Percentiles rank a stretch among this genome's conserved stretches.
phyloP scores from a whole-genome alignment of 1,284 basidiomycete species.

The Fomitopsis pinicola region DNA sequence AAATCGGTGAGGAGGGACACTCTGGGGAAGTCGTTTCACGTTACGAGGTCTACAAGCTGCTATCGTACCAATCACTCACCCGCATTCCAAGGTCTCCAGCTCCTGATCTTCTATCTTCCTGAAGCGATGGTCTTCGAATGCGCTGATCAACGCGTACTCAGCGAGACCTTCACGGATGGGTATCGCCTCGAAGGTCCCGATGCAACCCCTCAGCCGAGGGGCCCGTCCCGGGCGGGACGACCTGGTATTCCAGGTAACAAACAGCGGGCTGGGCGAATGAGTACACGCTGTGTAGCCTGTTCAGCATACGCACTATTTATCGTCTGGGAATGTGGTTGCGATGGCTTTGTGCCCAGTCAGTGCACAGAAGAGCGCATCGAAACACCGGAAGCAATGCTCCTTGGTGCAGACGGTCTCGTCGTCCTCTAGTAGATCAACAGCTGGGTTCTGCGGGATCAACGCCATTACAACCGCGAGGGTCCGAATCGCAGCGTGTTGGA shows the following conservation, averaged over 20 bases:
- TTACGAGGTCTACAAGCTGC: background rate
- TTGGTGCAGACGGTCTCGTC: constrained; percentile 49
- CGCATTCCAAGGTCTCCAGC: constrained; percentile 79
- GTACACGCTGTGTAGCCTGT: background rate
- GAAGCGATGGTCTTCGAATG: constrained; percentile 70
- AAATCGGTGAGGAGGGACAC: constrained; percentile 93
- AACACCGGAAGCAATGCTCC: constrained; percentile 77
- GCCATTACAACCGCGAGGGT: constrained; percentile 33
- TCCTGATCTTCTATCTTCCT: constrained; percentile 73
- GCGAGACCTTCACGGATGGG: constrained; percentile 73
- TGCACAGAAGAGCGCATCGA: constrained; percentile 73
- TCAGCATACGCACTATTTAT: constrained; percentile 59
- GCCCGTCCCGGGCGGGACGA: constrained; percentile 53
- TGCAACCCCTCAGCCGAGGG: constrained; percentile 84
- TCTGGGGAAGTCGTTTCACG: constrained; percentile 34
- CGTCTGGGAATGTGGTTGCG: constrained; percentile 56
- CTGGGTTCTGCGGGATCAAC: constrained; percentile 41
- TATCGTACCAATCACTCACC: constrained; percentile 43
- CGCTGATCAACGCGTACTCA: constrained; percentile 89
- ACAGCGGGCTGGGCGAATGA: constrained; percentile 69
- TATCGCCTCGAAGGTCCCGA: constrained; percentile 88
- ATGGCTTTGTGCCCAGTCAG: constrained; percentile 54
- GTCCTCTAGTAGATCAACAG: constrained; percentile 26
- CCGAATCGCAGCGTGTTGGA: background rate
- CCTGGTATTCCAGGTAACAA: constrained; percentile 93